These are phyloP conservation scores for Fistulifera pelliculosa DNA, from an alignment of 108 stramenopile genomes.

Conservation along the genomic window DNA sequence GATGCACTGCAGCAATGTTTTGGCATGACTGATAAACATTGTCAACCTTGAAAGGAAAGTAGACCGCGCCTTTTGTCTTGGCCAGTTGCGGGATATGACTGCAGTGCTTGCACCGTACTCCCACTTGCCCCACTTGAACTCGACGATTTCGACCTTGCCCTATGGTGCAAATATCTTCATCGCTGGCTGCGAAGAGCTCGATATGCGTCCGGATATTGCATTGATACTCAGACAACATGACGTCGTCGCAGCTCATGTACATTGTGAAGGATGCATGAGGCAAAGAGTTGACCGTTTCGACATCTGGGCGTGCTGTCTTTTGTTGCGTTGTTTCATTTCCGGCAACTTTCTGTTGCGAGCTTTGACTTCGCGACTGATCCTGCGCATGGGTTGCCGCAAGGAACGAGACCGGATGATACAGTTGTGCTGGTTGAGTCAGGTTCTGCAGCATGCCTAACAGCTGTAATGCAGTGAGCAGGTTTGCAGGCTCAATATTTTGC, in stretches of 20 bases:
- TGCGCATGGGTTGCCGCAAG: background rate
- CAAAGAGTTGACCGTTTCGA: background rate
- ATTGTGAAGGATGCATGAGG: background rate
- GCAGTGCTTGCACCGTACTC: conserved; percentile 46
- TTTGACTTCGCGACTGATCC: no score
- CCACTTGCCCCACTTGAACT: conserved; percentile 39
- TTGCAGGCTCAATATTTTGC: no score
- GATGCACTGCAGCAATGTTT: conserved; percentile 18
- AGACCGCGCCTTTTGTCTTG: conserved; percentile 28
- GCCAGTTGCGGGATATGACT: conserved; percentile 11
- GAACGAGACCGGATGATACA: no score
- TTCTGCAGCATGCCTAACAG: no score
- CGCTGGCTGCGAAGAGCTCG: conserved; percentile 41
- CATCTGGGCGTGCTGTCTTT: background rate
- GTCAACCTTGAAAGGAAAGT: conserved; percentile 33
- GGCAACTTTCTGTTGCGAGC: background rate
- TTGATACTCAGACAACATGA: conserved; percentile 40
- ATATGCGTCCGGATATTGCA: conserved; percentile 51
- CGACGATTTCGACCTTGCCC: no score
- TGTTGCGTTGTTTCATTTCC: background rate
- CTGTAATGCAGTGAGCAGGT: no score
- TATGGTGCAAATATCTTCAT: background rate
- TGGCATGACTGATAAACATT: conserved; percentile 21
- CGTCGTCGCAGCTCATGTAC: conserved; percentile 32
- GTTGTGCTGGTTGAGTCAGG: no score